Base-by-base conservation (phyloP, 1,284 basidiomycete genomes). In the Puccinia polysora region DNA sequence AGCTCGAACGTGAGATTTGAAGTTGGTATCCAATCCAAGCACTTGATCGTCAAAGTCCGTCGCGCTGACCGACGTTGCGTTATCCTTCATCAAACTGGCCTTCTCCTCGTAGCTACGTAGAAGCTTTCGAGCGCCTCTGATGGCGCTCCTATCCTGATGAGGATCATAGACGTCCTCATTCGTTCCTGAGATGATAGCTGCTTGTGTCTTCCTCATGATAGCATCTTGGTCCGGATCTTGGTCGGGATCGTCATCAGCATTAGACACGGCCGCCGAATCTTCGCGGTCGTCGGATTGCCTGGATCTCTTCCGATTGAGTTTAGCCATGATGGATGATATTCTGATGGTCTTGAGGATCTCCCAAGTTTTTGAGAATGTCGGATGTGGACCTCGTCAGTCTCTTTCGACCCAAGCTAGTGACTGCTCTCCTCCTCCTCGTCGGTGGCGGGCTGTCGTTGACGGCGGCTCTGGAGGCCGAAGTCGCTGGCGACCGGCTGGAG, bases 1-100 rank as follows among this genome's bases (percentile, higher is more conserved):
- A 4, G 63, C 72, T 43, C 75, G 64, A 62, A 79, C 78, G 4
- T 52, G 12, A 8, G 38, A 28, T 7, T 47, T 63, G 45, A 63
- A 63, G 59, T 47, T 30, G 28, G 40, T 7, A 25, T 63, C 59
- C 25, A 63, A 47, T 47, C 43, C 59, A 14, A 63, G 59, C 18
- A 63, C 25, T 25, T 63, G 23, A 7, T 32, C 30, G 25, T 63
- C n/a, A 15, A 63, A 63, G n/a, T 63, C 40, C 43, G 40, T 43
- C n/a, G 59, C 59, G 12, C 38, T 30, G 43, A 47, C 32, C 1
- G 36, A 8, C 2, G 43, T 45, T 34, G 59, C 40, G 40, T 63
- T 63, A 5, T 63, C 59, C 30, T 49, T 63, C 59, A 63, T 63
- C 59, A 10, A 1, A 25, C 30, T 63, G 18, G 59, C 59, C 18